Conservation (phyloP, 1,284 basidiomycete genomes). For the Trametes versicolor region DNA sequence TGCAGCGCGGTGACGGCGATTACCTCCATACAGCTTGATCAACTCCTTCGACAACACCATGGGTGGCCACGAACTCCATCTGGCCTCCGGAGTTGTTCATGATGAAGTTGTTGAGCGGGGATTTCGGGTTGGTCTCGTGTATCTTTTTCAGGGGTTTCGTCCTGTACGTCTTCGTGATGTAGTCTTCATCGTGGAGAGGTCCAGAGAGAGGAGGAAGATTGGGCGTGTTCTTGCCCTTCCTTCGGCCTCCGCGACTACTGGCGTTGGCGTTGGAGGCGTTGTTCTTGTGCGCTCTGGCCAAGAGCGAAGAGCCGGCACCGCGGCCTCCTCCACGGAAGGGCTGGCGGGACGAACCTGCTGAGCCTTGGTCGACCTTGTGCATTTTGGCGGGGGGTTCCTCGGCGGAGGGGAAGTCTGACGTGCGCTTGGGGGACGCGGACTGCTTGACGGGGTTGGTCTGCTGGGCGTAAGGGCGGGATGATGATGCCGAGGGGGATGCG, state of each 20-base stretch:
- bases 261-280: slow-evolving; percentile 20
- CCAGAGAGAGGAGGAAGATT: slow-evolving; percentile 33
- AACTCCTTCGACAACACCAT: slow-evolving; percentile 28
- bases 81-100: slow-evolving; percentile 18
- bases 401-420: slow-evolving; percentile 27
- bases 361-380: slow-evolving; percentile 34
- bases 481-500: slow-evolving; percentile 39
- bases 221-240: slow-evolving; percentile 24
- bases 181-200: slow-evolving; percentile 43
- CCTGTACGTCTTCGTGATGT: slow-evolving; percentile 42
- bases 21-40: slow-evolving; percentile 36
- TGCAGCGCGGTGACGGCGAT: not conserved
- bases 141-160: slow-evolving; percentile 44
- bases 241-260: slow-evolving; percentile 24
- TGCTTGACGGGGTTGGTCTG: slow-evolving; percentile 29
- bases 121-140: slow-evolving; percentile 54
- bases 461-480: slow-evolving; percentile 36
- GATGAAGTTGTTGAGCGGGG: slow-evolving; percentile 52
- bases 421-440: slow-evolving; percentile 31
- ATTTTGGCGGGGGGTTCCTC: slow-evolving; percentile 38
- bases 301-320: slow-evolving; percentile 33
- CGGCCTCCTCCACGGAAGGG: slow-evolving; percentile 29
- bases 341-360: slow-evolving; percentile 30
- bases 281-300: slow-evolving; percentile 34
- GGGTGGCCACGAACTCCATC: slow-evolving; percentile 23